A percentile compares a stretch with the other conserved stretches of the same genome.
Conservation (phyloP, 441 rosid species). For the Mallotus japonicus region DNA sequence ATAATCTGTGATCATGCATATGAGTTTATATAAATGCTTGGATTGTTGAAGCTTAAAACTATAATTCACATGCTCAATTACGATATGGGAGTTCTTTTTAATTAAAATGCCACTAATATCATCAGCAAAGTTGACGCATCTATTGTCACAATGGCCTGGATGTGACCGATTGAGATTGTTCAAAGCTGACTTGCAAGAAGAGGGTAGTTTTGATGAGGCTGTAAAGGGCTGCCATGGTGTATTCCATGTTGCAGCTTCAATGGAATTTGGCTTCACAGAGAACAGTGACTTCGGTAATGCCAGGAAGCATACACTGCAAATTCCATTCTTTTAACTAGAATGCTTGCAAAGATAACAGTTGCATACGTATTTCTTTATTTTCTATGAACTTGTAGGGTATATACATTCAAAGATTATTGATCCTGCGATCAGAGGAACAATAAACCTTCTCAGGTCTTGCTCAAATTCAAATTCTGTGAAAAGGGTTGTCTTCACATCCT, state of each 20-base stretch:
- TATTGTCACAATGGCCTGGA: slow-evolving; percentile 42
- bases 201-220: slow-evolving; percentile 82
- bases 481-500: slow-evolving; percentile 82
- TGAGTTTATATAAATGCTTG: neutral
- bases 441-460: slow-evolving; percentile 75
- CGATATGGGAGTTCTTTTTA: neutral
- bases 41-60: too few species aligned
- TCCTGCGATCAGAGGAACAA: slow-evolving; percentile 65
- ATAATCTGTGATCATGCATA: neutral
- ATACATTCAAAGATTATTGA: slow-evolving; percentile 52
- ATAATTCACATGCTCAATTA: too few species aligned
- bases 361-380: slow-evolving; percentile 5
- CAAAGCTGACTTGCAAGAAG: slow-evolving; percentile 64
- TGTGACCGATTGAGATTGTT: slow-evolving; percentile 53
- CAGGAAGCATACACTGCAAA: neutral
- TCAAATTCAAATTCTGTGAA: slow-evolving; percentile 56
- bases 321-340: neutral
- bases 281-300: slow-evolving; percentile 43
- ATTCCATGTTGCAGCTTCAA: slow-evolving; percentile 85
- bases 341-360: neutral
- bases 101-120: neutral
- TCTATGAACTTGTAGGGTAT: slow-evolving; percentile 39
- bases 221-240: slow-evolving; percentile 69
- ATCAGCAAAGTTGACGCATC: slow-evolving; percentile 48
- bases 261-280: slow-evolving; percentile 49